phyloP scores from a whole-genome alignment of 495 filamentous ascomycete species.

The Trichoderma asperelloides region DNA sequence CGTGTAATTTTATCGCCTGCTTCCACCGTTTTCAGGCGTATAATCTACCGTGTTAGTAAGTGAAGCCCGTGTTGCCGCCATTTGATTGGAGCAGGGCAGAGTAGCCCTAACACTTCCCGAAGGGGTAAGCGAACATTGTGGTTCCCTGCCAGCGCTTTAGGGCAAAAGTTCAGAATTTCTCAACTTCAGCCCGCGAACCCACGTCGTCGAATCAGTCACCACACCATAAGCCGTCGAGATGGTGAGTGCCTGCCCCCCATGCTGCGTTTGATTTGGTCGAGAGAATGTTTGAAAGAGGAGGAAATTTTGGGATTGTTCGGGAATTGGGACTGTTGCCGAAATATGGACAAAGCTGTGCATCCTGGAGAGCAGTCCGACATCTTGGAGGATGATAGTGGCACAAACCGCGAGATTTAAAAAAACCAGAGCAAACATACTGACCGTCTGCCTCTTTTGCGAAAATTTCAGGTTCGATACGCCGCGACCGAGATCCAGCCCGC shows the following conservation, averaged over 20 bases:
- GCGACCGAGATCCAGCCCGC: conserved; percentile 74
- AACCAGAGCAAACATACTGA: conserved; percentile 20
- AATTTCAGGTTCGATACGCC: conserved; percentile 88
- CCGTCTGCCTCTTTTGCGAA: conserved; percentile 15
- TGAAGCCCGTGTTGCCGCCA: not conserved
- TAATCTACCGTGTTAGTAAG: not conserved
- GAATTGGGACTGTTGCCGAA: not conserved
- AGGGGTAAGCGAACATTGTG: conserved; percentile 5
- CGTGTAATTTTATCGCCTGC: not conserved
- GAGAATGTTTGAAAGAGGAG: not conserved
- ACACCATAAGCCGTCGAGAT: conserved; percentile 9
- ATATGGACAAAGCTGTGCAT: not conserved
- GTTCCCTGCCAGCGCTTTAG: conserved; percentile 5
- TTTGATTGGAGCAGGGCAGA: conserved; percentile 8
- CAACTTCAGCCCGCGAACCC: conserved; percentile 10
- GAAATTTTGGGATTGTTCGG: not conserved
- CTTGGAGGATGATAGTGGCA: not conserved
- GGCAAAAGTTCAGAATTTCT: conserved; percentile 13
- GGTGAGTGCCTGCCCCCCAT: conserved; percentile 7
- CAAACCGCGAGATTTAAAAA: not conserved
- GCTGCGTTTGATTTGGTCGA: not conserved
- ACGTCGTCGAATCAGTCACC: conserved; percentile 9
- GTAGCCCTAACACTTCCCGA: conserved; percentile 10
- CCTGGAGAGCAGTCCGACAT: not conserved
- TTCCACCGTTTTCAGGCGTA: not conserved